Evolutionary conservation across 257 asterid genomes (phyloP), one percentile per base, ranked within the genome.

Genomic region (Penstemon eatonii): DNA sequence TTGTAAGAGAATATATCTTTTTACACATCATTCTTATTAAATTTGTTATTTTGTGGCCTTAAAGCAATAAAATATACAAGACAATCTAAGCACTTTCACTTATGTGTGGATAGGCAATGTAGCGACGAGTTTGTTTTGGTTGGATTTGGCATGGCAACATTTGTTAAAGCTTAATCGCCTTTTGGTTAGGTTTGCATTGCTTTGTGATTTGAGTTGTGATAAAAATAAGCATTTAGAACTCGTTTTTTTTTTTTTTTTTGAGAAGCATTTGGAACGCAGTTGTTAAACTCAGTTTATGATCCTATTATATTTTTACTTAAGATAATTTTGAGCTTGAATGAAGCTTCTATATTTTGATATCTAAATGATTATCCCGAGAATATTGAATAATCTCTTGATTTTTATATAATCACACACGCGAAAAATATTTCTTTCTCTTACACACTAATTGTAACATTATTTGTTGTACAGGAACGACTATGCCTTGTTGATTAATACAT

Each of bases 401-500:
- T 25, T 25, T 7, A 10, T 38, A 66, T 36, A 59, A 37, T 8
- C 25, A 39, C 44, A 60, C 57, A 39, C 47, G 40, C 19, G 2
- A 56, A 45, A 44, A 40, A 4, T 25, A 25, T 5, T 25, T 10
- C 51, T 10, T 61, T 3, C 8, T 41, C 47, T 44, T 33, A 52
- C 12, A 44, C 41, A 11, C 69, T 73, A 71, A 71, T 73, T 51
- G 44, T 57, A 54, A 54, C 18, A 58, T 55, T 60, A 39, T 72
- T 41, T 63, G 68, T 36, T 69, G 51, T 78, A 69, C 84, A 90
- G 97, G 78, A 79, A 74, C 79, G 96, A 94, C 58, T 90, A 88
- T 68, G 78, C 97, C 52, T 63, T 90, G 67, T 78, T 90, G 83
- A 86, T 90, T 56, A 90, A 90, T 77, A 90, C 97, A 19, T 90